phyloP scores from a whole-genome alignment of 2,329 filamentous ascomycete genomes.

The Coleophoma cylindrospora region DNA sequence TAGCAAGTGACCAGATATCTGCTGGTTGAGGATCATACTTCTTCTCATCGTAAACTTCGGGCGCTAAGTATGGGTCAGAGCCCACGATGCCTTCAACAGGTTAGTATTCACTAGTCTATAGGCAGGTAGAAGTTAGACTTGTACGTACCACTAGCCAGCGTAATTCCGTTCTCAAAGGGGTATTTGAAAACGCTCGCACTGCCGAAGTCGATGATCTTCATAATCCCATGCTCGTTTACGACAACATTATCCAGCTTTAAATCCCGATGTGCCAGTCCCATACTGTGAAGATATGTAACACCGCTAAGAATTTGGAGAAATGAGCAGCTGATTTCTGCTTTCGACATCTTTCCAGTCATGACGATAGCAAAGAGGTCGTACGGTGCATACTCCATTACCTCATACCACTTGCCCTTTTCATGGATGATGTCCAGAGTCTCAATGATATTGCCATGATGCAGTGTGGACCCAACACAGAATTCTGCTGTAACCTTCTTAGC shows the following conservation, averaged over 20 bases:
- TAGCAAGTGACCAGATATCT: slow-evolving; percentile 96
- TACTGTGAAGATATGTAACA: slow-evolving; percentile 89
- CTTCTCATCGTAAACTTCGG: slow-evolving; percentile 90
- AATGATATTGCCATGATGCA: slow-evolving; percentile 97
- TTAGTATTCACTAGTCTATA: slow-evolving; percentile 1
- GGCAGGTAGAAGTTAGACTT: background rate
- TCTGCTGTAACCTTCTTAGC: slow-evolving; percentile 97
- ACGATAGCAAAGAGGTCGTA: slow-evolving; percentile 96
- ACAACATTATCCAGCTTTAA: slow-evolving; percentile 97
- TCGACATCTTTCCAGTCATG: slow-evolving; percentile 96
- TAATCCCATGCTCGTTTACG: slow-evolving; percentile 91
- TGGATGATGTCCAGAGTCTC: slow-evolving; percentile 96
- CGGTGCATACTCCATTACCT: slow-evolving; percentile 98
- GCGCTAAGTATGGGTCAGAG: slow-evolving; percentile 92
- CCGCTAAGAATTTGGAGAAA: slow-evolving; percentile 94
- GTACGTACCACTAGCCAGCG: slow-evolving; percentile 70
- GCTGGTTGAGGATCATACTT: slow-evolving; percentile 92
- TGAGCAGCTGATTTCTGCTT: slow-evolving; percentile 84
- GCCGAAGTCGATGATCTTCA: slow-evolving; percentile 99
- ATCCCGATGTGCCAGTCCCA: slow-evolving; percentile 92
- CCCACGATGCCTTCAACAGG: slow-evolving; percentile 60
- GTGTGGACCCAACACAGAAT: slow-evolving; percentile 94
- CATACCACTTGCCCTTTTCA: slow-evolving; percentile 91
- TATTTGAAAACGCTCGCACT: slow-evolving; percentile 97
- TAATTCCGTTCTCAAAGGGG: slow-evolving; percentile 88